Evolutionary conservation across 2,329 filamentous ascomycete genomes (phyloP).

Genomic region (Talaromyces sp.): DNA sequence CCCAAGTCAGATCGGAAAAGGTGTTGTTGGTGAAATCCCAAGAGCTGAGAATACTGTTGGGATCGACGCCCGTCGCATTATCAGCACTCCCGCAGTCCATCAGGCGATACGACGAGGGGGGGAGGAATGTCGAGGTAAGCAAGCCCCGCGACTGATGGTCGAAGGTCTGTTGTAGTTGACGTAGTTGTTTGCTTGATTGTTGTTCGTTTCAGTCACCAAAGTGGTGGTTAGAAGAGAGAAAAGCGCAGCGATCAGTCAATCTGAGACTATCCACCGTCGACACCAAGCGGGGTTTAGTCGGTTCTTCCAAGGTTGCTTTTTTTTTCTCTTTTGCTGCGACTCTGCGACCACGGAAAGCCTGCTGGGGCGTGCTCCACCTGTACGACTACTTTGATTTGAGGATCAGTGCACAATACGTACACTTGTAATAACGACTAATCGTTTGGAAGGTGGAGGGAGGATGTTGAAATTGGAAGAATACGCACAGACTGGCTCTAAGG

Average conservation of each 20-base stretch:
- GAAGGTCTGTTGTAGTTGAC: background rate
- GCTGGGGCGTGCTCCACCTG: constrained; percentile 1
- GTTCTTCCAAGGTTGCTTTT: constrained; percentile 5
- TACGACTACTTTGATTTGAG: background rate
- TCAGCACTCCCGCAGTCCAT: constrained; percentile 26
- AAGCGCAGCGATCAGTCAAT: background rate
- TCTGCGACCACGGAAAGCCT: constrained; percentile 8
- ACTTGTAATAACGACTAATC: background rate
- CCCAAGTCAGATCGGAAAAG: constrained; percentile 38
- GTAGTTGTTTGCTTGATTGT: background rate
- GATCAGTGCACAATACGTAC: background rate
- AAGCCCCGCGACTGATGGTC: constrained; percentile 11
- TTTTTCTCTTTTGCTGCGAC: constrained; percentile 7
- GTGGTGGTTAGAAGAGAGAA: background rate
- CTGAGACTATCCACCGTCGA: constrained; percentile 7
- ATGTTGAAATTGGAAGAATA: background rate
- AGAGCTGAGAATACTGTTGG: constrained; percentile 41
- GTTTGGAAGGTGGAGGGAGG: background rate
- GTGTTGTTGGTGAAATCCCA: constrained; percentile 34
- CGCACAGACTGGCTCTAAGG: background rate
- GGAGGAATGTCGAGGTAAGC: constrained; percentile 7
- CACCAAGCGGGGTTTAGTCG: constrained; percentile 11
- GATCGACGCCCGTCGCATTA: constrained; percentile 41
- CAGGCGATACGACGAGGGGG: constrained; percentile 8
- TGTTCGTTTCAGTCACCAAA: background rate